Evolutionary conservation across 2,329 filamentous ascomycete species (phyloP), one percentile per base, ranked within the genome.

Genomic region (Xylaria hypoxylon): DNA sequence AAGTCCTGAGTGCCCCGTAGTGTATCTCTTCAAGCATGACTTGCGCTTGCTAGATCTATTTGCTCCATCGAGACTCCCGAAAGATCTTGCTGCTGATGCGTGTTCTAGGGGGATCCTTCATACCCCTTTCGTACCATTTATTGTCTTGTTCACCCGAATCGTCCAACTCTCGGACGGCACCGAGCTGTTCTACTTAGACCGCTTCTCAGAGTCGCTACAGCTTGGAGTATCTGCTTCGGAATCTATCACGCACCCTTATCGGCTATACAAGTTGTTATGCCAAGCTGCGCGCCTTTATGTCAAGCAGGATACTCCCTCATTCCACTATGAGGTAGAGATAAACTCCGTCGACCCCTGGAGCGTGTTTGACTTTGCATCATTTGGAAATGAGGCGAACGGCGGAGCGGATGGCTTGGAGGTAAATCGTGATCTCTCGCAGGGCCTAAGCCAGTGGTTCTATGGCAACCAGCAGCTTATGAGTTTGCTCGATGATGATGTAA

Each of bases 41-140:
- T 10, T 28, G 45, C 11, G 24, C 24, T 45, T 45, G 31, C 31
- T 8, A 42, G 11, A 40, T 31, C 15, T 28, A 15, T 33, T 6
- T 26, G 33, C 11, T 35, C 2, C n/a, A 11, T 6, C 13, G 13
- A 5, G 19, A 28, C 3, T 26, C 11, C 45, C 22, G 17, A 7
- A 24, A 50, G 45, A 24, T 17, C 26, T 15, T 2, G 53, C 47
- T 26, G 17, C 59, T 28, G 19, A 65, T 47, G 40, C 24, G 8
- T 5, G 8, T 10, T 15, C 19, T n/a, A 81, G 80, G 79, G 74
- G 76, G 1, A 71, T 80, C 3, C 52, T 80, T 1, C 73, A 80
- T 19, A 73, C 68, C 1, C 79, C 79, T 3, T 81, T 80, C 62
- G 75, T 79, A 1, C 74, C 80, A 1, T 81, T 80, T 56, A 80